phyloP scores from a whole-genome alignment of 495 filamentous ascomycete species.

The Hyphodiscus hymeniophilus region DNA sequence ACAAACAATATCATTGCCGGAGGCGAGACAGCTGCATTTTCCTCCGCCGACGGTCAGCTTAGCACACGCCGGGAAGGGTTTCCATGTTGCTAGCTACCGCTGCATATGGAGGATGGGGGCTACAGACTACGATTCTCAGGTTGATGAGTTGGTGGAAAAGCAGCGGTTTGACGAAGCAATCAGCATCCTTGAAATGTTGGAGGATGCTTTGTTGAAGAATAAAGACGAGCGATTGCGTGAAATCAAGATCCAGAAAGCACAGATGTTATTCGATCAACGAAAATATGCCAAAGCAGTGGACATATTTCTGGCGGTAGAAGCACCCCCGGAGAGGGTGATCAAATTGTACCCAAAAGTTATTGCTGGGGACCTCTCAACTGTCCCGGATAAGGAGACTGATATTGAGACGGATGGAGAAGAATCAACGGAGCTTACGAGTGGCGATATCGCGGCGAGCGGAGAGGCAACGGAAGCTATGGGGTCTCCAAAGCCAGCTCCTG shows the following conservation, averaged over 20 bases:
- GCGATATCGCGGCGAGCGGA: slow-evolving; percentile 3
- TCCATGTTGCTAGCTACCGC: slow-evolving; percentile 81
- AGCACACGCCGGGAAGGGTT: slow-evolving; percentile 89
- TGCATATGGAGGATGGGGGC: slow-evolving; percentile 93
- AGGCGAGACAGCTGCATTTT: slow-evolving; percentile 80
- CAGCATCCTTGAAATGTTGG: slow-evolving; percentile 78
- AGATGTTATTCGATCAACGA: slow-evolving; percentile 67
- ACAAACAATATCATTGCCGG: slow-evolving; percentile 74
- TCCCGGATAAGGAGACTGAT: slow-evolving; percentile 33
- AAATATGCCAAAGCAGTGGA: slow-evolving; percentile 88
- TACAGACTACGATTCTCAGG: slow-evolving; percentile 86
- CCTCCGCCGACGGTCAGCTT: slow-evolving; percentile 87
- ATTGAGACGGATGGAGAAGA: slow-evolving; percentile 42
- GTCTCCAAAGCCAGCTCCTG: slow-evolving; percentile 34
- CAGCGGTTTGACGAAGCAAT: slow-evolving; percentile 86
- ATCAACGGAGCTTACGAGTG: slow-evolving; percentile 32
- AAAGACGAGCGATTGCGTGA: slow-evolving; percentile 74
- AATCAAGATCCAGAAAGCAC: slow-evolving; percentile 73
- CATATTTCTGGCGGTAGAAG: slow-evolving; percentile 72
- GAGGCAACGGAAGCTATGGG: slow-evolving; percentile 29
- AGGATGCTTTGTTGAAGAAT: slow-evolving; percentile 81
- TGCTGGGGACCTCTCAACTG: slow-evolving; percentile 65
- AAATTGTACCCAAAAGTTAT: slow-evolving; percentile 75
- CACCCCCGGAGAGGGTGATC: slow-evolving; percentile 84
- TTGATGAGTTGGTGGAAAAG: slow-evolving; percentile 71